Conservation (phyloP, 2,329 filamentous ascomycete genomes). For the Xenosphaeropsis pyriputrescens region DNA sequence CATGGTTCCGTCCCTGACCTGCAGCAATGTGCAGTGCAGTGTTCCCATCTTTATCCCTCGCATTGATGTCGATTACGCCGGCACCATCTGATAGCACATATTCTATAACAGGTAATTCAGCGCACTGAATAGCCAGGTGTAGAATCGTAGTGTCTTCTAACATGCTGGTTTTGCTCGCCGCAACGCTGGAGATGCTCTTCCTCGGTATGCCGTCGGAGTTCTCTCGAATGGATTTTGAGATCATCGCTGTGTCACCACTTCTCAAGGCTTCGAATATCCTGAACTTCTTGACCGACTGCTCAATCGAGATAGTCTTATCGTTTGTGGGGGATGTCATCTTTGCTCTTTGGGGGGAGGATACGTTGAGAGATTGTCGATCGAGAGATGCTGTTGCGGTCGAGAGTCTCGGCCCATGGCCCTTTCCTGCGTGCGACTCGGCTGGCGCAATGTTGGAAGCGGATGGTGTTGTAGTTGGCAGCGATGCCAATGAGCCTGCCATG, state of each 20-base stretch:
- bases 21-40: constrained; percentile 84
- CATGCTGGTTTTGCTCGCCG: constrained; percentile 16
- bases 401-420: constrained; percentile 11
- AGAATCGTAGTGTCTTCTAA: constrained; percentile 80
- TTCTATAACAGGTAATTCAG: constrained; percentile 82
- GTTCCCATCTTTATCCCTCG: constrained; percentile 85
- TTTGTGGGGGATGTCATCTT: constrained; percentile 5
- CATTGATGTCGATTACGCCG: constrained; percentile 65
- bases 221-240: constrained; percentile 72
- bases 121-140: constrained; percentile 90
- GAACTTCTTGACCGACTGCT: constrained; percentile 91
- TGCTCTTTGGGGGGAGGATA: constrained; percentile 5
- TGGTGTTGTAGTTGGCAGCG: constrained; percentile 11
- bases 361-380: constrained; percentile 7
- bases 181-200: constrained; percentile 25
- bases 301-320: constrained; percentile 41
- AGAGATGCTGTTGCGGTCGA: constrained; percentile 14
- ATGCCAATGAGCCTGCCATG: constrained; percentile 7
- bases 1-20: constrained; percentile 60
- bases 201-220: constrained; percentile 18
- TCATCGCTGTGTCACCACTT: constrained; percentile 79
- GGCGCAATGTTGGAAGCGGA: constrained; percentile 10
- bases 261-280: constrained; percentile 85
- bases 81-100: constrained; percentile 73
- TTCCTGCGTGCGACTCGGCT: constrained; percentile 4